These are phyloP conservation scores for Dalbergia cultrata DNA, from an alignment of 306 rosid species.

Conservation along the genomic window DNA sequence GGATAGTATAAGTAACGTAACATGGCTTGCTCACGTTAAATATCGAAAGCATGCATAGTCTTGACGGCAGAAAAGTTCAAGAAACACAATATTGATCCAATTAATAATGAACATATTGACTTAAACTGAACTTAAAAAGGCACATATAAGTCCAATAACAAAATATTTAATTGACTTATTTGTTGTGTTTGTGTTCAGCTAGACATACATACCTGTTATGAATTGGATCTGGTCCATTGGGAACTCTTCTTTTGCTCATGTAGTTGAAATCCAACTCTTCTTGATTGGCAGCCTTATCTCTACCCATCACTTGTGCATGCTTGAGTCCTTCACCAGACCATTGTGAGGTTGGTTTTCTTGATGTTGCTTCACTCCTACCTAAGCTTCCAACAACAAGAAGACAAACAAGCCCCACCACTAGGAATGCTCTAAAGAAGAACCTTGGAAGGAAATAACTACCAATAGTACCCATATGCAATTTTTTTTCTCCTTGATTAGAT, in stretches of 20 bases:
- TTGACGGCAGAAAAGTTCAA: constrained; percentile 3
- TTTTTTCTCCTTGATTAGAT: background rate
- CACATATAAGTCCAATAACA: background rate
- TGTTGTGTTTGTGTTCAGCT: background rate
- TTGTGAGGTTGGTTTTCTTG: constrained; percentile 35
- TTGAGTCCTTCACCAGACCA: constrained; percentile 39
- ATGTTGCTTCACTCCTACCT: constrained; percentile 45
- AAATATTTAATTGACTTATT: background rate
- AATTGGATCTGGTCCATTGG: constrained; percentile 95
- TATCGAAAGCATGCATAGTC: constrained; percentile 9
- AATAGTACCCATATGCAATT: constrained; percentile 52
- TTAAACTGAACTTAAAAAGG: constrained; percentile 24
- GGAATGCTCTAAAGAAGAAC: constrained; percentile 56
- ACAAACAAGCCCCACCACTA: constrained; percentile 62
- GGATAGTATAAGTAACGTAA: background rate
- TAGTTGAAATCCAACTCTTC: constrained; percentile 69
- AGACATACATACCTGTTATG: constrained; percentile 86
- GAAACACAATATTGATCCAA: constrained; percentile 10
- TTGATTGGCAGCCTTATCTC: constrained; percentile 53
- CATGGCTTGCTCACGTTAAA: background rate
- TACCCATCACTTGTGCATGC: constrained; percentile 45
- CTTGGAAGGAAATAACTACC: constrained; percentile 49
- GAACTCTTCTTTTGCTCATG: constrained; percentile 91
- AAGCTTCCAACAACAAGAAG: constrained; percentile 60
- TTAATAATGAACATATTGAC: background rate